A percentile compares a stretch with the other conserved stretches of the same genome.
Evolutionary conservation across 2,329 filamentous ascomycete species (phyloP).

Genomic region (Penicillium psychrosexuale): DNA sequence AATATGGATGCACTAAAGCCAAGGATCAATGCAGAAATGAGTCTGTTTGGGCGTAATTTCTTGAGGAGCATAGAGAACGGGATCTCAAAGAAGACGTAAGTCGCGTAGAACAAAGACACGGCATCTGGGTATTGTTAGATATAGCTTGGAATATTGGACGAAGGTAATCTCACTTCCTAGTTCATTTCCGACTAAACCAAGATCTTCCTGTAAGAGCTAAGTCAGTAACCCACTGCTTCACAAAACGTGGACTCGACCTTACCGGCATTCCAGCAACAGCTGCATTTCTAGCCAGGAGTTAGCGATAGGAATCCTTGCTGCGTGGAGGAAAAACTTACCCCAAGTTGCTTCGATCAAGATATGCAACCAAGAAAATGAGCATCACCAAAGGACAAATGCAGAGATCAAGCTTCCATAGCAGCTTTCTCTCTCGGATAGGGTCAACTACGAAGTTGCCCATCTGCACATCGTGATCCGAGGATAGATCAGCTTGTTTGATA

Average conservation of each 20-base stretch:
- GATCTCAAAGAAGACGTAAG: constrained; percentile 44
- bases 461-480: constrained; percentile 12
- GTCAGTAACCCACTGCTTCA: neutral
- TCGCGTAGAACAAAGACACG: constrained; percentile 45
- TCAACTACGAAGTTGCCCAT: constrained; percentile 30
- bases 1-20: constrained; percentile 42
- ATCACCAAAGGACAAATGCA: constrained; percentile 47
- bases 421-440: constrained; percentile 36
- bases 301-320: neutral
- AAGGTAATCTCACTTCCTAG: constrained; percentile 26
- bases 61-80: constrained; percentile 43
- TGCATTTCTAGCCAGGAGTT: constrained; percentile 8
- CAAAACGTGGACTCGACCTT: neutral
- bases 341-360: constrained; percentile 51
- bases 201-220: constrained; percentile 14
- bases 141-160: constrained; percentile 18
- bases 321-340: constrained; percentile 32
- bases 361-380: constrained; percentile 50
- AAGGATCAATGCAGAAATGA: constrained; percentile 28
- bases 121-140: constrained; percentile 26
- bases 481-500: constrained; percentile 6
- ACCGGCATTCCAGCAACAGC: constrained; percentile 15
- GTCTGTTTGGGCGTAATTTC: constrained; percentile 32
- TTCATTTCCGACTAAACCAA: constrained; percentile 37
- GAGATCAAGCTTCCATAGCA: constrained; percentile 45